Conservation (phyloP, 495 filamentous ascomycete genomes). For the Xylaria flabelliformis region DNA sequence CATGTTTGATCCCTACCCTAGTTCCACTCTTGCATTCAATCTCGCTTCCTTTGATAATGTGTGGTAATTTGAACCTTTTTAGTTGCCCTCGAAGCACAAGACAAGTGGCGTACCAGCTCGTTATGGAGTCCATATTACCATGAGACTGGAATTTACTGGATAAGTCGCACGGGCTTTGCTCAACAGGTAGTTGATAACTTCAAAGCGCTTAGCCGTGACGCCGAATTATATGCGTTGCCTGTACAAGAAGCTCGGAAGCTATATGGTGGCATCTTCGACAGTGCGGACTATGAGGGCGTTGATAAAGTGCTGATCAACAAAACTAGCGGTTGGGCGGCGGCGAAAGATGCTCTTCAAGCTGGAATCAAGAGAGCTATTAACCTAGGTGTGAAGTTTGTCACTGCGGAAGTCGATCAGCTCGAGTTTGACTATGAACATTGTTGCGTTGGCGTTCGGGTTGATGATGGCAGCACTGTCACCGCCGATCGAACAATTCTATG, state of each 20-base stretch:
- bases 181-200: conserved; percentile 58
- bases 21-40: not conserved
- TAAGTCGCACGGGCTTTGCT: conserved; percentile 54
- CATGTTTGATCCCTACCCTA: not conserved
- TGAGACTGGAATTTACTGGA: conserved; percentile 61
- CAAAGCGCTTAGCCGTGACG: conserved; percentile 51
- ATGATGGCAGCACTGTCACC: conserved; percentile 45
- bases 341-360: conserved; percentile 56
- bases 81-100: conserved; percentile 63
- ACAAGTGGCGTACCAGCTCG: conserved; percentile 59
- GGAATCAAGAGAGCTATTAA: conserved; percentile 54
- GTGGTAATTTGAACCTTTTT: conserved; percentile 1
- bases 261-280: conserved; percentile 59
- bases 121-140: conserved; percentile 63
- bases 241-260: conserved; percentile 52
- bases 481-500: conserved; percentile 60
- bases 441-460: conserved; percentile 57
- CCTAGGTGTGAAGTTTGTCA: conserved; percentile 60
- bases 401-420: conserved; percentile 52
- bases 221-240: conserved; percentile 42
- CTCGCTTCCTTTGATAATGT: not conserved
- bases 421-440: conserved; percentile 48
- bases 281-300: conserved; percentile 60
- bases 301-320: conserved; percentile 57
- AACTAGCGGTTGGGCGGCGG: conserved; percentile 68